These are phyloP conservation scores for Manihot esculenta DNA, from an alignment of 441 rosid genomes.

Conservation along the genomic window DNA sequence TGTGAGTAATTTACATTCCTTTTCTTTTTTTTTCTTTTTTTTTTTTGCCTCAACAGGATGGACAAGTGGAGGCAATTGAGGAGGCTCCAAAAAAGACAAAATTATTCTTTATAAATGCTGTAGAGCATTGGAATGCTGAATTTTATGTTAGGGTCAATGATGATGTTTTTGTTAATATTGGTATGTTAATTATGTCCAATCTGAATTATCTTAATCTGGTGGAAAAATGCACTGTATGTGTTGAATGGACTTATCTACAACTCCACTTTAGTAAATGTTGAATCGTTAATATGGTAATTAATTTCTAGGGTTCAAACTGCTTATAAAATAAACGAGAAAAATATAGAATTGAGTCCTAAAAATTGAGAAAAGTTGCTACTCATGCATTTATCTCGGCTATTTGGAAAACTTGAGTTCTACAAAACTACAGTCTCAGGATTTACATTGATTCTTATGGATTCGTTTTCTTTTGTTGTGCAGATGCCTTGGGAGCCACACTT, in stretches of 20 bases:
- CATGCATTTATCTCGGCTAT: not conserved
- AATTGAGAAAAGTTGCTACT: not conserved
- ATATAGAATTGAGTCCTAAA: not conserved
- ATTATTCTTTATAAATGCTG: slow-evolving; percentile 53
- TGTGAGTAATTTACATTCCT: slow-evolving; percentile 7
- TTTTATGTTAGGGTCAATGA: slow-evolving; percentile 90
- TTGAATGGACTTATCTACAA: not conserved
- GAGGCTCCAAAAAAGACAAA: slow-evolving; percentile 65
- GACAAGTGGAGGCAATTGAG: slow-evolving; percentile 67
- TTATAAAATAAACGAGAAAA: slow-evolving; percentile 39
- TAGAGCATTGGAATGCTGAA: slow-evolving; percentile 83
- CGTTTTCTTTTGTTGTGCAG: slow-evolving; percentile 32
- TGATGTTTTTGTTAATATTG: slow-evolving; percentile 77
- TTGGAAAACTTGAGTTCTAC: not conserved
- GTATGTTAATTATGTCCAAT: slow-evolving; percentile 34
- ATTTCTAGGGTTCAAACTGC: slow-evolving; percentile 30
- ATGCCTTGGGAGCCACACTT: slow-evolving; percentile 74
- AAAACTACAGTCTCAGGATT: not conserved
- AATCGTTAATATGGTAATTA: not conserved
- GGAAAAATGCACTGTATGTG: not conserved
- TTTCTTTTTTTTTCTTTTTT: no score
- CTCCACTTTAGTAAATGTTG: not conserved
- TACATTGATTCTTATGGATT: not conserved
- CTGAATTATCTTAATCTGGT: not conserved
- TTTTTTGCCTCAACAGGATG: slow-evolving; percentile 48